Percentiles rank a stretch among this genome's conserved stretches.
Conservation (phyloP, 1,139 yeast species). For the Geotrichum bryndzae region DNA sequence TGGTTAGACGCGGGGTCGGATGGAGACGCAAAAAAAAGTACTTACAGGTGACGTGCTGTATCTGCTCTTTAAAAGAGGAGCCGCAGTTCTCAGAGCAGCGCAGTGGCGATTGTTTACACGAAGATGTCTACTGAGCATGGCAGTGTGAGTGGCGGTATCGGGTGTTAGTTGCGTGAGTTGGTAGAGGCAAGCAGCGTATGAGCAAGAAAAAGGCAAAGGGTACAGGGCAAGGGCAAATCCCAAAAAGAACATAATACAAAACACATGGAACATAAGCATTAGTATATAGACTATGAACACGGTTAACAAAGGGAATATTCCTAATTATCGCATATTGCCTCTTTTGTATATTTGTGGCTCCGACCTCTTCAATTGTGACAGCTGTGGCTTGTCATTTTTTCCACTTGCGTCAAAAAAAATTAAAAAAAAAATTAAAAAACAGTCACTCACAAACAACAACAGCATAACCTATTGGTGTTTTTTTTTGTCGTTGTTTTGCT, state of each 20-base stretch:
- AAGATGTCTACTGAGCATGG: slow-evolving; percentile 10
- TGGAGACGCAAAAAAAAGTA: background rate
- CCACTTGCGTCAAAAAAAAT: background rate
- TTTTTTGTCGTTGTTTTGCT: background rate
- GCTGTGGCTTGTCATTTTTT: background rate
- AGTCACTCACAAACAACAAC: background rate
- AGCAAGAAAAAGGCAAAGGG: background rate
- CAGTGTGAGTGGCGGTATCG: background rate
- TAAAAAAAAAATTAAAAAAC: background rate
- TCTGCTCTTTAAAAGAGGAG: background rate
- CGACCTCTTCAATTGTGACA: background rate
- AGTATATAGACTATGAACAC: background rate
- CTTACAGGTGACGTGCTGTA: slow-evolving; percentile 7
- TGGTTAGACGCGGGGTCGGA: background rate
- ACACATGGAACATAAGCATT: background rate
- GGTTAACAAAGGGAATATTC: background rate
- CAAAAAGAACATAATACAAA: background rate
- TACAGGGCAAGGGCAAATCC: background rate
- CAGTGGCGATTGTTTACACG: background rate
- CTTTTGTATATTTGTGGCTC: background rate
- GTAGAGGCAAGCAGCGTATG: background rate
- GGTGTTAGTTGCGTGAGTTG: background rate
- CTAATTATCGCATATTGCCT: background rate
- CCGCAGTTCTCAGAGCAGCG: background rate
- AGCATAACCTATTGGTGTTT: background rate